These are phyloP conservation scores for Wickerhamomyces kurtzmanii DNA, from an alignment of 805 yeast species.

Conservation along the genomic window DNA sequence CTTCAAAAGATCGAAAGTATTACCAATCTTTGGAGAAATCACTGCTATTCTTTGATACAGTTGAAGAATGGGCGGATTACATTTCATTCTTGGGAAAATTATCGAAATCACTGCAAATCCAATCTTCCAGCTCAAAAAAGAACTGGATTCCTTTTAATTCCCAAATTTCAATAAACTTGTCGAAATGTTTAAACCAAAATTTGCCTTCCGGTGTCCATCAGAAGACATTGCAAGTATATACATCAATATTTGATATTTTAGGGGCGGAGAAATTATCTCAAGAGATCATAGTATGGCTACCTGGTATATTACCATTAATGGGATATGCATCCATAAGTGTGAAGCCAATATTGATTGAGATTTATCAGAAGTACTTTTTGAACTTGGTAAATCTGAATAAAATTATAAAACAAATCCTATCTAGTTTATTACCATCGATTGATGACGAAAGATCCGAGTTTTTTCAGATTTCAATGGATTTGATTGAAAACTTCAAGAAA, in stretches of 20 bases:
- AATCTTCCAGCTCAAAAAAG: slow-evolving; percentile 23
- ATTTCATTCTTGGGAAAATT: slow-evolving; percentile 80
- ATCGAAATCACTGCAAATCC: slow-evolving; percentile 57
- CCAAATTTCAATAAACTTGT: slow-evolving; percentile 58
- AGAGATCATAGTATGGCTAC: slow-evolving; percentile 72
- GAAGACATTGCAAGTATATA: slow-evolving; percentile 74
- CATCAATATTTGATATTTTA: slow-evolving; percentile 54
- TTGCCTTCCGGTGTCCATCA: slow-evolving; percentile 96
- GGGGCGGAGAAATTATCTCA: slow-evolving; percentile 43
- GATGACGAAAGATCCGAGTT: slow-evolving; percentile 90
- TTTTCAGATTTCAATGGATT: slow-evolving; percentile 45
- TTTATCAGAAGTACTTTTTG: slow-evolving; percentile 48
- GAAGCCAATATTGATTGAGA: slow-evolving; percentile 62
- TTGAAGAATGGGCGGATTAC: slow-evolving; percentile 97
- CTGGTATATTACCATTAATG: slow-evolving; percentile 86
- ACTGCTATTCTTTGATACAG: slow-evolving; percentile 63
- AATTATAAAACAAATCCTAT: slow-evolving; percentile 57
- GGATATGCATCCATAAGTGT: slow-evolving; percentile 85
- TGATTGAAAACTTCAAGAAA: slow-evolving; percentile 50
- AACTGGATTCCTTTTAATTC: slow-evolving; percentile 61
- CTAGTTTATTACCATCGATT: slow-evolving; percentile 75
- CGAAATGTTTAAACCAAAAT: slow-evolving; percentile 70
- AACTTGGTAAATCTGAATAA: slow-evolving; percentile 44
- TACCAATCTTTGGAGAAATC: slow-evolving; percentile 63
- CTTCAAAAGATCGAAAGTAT: slow-evolving; percentile 61